phyloP scores from a whole-genome alignment of 331 rosid genomes.

The Prunus yedoensis region DNA sequence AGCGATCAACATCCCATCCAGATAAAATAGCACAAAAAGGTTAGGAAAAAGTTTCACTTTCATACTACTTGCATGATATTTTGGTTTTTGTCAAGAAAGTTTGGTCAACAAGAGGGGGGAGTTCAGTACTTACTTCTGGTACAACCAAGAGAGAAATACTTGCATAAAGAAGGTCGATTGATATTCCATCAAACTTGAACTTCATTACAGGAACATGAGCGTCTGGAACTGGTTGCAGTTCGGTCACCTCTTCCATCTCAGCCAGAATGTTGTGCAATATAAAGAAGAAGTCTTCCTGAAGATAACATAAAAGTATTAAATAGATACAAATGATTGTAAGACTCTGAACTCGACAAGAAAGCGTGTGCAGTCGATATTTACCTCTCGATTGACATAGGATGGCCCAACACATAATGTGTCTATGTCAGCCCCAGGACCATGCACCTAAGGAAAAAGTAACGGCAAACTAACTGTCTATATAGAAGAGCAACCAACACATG shows the following conservation, averaged over 20 bases:
- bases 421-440: constrained; percentile 53
- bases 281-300: constrained; percentile 79
- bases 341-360: neutral
- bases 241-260: constrained; percentile 80
- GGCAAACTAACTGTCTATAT: too few species aligned
- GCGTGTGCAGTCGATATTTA: neutral
- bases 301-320: neutral
- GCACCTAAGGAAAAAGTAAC: constrained; percentile 22
- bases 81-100: neutral
- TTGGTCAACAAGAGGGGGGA: neutral
- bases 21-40: neutral
- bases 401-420: constrained; percentile 54
- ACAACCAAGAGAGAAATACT: constrained; percentile 73
- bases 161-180: constrained; percentile 85
- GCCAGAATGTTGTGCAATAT: constrained; percentile 68
- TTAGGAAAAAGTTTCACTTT: neutral
- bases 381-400: constrained; percentile 44
- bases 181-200: constrained; percentile 82
- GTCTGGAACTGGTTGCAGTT: constrained; percentile 85
- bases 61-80: neutral
- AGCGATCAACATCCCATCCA: too few species aligned
- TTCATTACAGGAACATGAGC: constrained; percentile 97
- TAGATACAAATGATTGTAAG: neutral
- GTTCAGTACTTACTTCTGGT: constrained; percentile 70
- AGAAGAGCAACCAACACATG: neutral